These are phyloP conservation scores for Microbotryum lychnidis-dioicae DNA, from an alignment of 1,284 basidiomycete genomes.

Conservation along the genomic window DNA sequence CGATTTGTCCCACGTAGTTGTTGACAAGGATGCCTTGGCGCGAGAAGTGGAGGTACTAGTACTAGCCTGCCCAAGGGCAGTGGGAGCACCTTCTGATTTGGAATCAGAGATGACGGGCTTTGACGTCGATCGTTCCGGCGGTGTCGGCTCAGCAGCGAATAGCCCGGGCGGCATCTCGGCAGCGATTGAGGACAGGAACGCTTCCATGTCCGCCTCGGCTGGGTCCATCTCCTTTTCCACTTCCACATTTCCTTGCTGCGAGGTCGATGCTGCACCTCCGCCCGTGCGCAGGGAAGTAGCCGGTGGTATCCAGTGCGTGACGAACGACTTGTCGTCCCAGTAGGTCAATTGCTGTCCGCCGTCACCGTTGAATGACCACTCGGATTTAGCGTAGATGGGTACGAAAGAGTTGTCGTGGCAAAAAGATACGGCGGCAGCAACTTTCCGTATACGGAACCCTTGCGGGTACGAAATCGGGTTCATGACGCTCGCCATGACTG, in stretches of 20 bases:
- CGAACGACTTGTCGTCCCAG: constrained; percentile 35
- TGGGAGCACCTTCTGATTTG: too few relatives aligned
- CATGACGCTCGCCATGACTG: constrained; percentile 27
- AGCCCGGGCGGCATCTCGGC: constrained; percentile 10
- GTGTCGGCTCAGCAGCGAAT: too few relatives aligned
- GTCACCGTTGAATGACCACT: constrained; percentile 32
- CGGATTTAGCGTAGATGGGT: constrained; percentile 31
- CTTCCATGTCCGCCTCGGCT: constrained; percentile 32
- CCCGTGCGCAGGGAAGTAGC: not conserved
- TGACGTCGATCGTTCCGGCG: not conserved
- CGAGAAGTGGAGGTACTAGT: not conserved
- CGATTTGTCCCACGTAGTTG: too few relatives aligned
- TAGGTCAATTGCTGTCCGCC: constrained; percentile 28
- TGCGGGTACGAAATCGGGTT: constrained; percentile 28
- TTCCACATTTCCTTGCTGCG: not conserved
- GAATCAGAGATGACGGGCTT: too few relatives aligned
- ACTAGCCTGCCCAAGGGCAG: not conserved
- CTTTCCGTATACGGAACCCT: constrained; percentile 33
- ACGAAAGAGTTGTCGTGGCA: constrained; percentile 33
- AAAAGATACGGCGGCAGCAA: constrained; percentile 30
- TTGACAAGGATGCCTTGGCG: too few relatives aligned
- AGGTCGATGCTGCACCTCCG: too few relatives aligned
- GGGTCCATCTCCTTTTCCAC: constrained; percentile 3
- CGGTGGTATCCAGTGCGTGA: constrained; percentile 22
- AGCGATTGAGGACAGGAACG: constrained; percentile 32